Percentiles rank a stretch among this genome's conserved stretches.
phyloP scores from a whole-genome alignment of 495 filamentous ascomycete species.

The Zalerion maritima region DNA sequence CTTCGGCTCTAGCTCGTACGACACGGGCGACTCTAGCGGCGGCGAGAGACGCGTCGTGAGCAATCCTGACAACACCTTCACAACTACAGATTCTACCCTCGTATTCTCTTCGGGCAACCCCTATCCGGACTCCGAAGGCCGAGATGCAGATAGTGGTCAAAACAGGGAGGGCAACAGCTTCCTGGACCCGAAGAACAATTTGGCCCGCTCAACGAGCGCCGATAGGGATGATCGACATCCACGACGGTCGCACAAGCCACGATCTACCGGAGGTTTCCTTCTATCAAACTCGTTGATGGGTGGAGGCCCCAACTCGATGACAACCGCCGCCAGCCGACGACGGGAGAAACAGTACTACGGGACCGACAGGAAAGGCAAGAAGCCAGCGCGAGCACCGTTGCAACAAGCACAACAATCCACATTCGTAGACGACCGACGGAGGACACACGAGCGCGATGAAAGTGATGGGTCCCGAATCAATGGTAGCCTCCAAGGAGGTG shows the following conservation, averaged over 20 bases:
- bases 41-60: conserved; percentile 6
- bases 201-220: conserved; percentile 8
- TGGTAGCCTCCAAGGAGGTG: no score
- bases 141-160: conserved; percentile 11
- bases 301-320: no score
- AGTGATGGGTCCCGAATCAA: no score
- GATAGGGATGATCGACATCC: conserved; percentile 7
- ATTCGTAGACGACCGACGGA: conserved; percentile 8
- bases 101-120: conserved; percentile 9
- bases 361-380: conserved; percentile 2
- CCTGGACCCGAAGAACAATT: no score
- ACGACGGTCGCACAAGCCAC: conserved; percentile 23
- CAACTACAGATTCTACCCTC: conserved; percentile 9
- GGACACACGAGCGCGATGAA: conserved; percentile 11
- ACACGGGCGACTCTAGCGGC: conserved; percentile 16
- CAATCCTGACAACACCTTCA: conserved; percentile 8
- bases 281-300: conserved; percentile 27
- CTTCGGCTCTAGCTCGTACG: no score
- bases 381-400: conserved; percentile 5
- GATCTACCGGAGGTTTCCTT: conserved; percentile 30
- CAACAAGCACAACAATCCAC: conserved; percentile 7
- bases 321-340: conserved; percentile 6
- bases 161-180: no score
- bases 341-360: conserved; percentile 6
- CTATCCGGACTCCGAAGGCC: conserved; percentile 8